Conservation (phyloP, 1,139 yeast genomes). For the Geotrichum aggregatum region DNA sequence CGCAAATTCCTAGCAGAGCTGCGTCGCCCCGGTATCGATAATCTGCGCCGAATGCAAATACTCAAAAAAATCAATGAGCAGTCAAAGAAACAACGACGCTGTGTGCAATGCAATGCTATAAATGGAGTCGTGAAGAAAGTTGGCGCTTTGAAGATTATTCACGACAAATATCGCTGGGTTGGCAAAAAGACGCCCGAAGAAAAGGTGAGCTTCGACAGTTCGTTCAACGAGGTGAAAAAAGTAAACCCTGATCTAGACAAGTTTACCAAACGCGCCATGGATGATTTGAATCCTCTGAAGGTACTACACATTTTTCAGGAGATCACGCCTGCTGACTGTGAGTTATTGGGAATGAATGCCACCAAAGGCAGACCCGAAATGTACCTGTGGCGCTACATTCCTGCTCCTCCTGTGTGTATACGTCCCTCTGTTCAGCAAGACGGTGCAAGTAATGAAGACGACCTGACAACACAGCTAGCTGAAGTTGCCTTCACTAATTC, state of each 20-base stretch:
- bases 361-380: conserved; percentile 90
- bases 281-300: conserved; percentile 89
- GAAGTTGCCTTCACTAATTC: conserved; percentile 97
- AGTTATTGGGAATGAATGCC: conserved; percentile 84
- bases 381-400: conserved; percentile 94
- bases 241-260: conserved; percentile 86
- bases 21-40: conserved; percentile 84
- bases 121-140: conserved; percentile 98
- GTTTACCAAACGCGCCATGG: conserved; percentile 81
- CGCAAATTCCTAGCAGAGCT: conserved; percentile 68
- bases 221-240: conserved; percentile 64
- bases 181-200: conserved; percentile 89
- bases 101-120: conserved; percentile 78
- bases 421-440: conserved; percentile 98
- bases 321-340: conserved; percentile 83
- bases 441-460: conserved; percentile 92
- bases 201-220: conserved; percentile 70
- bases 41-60: conserved; percentile 84
- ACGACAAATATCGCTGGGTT: conserved; percentile 92
- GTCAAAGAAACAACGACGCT: conserved; percentile 91
- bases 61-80: conserved; percentile 80
- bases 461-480: conserved; percentile 88
- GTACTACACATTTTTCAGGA: conserved; percentile 84
- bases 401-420: conserved; percentile 98
- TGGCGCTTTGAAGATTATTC: conserved; percentile 91